A percentile compares a stretch with the other conserved stretches of the same genome.
Conservation (phyloP, 2,329 filamentous ascomycete species). For the Magnaporthales sp. region DNA sequence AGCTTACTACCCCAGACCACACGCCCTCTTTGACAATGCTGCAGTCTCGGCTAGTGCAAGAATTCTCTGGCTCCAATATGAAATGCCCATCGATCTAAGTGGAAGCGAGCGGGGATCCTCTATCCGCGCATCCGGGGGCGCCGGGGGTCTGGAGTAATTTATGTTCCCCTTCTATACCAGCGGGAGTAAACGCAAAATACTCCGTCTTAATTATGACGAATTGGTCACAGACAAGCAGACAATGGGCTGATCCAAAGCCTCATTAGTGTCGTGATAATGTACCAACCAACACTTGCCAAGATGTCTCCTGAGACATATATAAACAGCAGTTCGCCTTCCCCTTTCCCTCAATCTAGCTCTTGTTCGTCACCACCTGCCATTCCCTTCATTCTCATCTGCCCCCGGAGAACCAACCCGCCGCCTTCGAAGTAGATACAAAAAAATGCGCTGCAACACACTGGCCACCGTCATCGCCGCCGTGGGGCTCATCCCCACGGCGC, state of each 20-base stretch:
- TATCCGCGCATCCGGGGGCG: not conserved
- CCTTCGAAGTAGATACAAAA: not conserved
- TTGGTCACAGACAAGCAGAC: not conserved
- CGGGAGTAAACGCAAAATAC: not conserved
- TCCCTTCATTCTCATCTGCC: not conserved
- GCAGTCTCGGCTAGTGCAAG: not conserved
- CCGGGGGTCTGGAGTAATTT: not conserved
- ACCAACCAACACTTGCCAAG: not conserved
- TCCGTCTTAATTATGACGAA: not conserved
- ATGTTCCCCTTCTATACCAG: not conserved
- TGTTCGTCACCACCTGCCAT: not conserved
- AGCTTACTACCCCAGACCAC: not conserved
- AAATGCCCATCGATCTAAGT: not conserved
- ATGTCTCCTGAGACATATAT: not conserved
- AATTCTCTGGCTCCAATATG: not conserved
- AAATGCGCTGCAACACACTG: not conserved
- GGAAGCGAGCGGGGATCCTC: not conserved
- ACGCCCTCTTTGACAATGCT: not conserved
- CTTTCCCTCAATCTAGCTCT: not conserved
- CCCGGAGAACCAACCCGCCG: no score
- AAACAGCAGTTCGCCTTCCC: not conserved
- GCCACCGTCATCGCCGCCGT: conserved; percentile 4
- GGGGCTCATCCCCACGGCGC: not conserved
- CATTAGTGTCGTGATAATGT: not conserved
- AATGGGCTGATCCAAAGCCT: not conserved